These are phyloP conservation scores for Ophidiomyces ophidiicola DNA, from an alignment of 2,329 filamentous ascomycete species.

Conservation along the genomic window DNA sequence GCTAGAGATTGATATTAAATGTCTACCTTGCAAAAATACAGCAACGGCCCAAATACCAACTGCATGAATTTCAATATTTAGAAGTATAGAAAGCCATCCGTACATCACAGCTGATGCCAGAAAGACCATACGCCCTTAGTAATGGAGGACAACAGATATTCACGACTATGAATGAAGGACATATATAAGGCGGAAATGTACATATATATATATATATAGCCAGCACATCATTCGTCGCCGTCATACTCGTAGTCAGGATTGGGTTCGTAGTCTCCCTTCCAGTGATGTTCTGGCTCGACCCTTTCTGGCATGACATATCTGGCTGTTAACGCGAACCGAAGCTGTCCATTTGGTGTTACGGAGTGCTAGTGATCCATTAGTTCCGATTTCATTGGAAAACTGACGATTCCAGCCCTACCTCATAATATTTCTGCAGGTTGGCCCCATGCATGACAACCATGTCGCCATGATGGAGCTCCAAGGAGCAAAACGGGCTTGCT, in stretches of 20 bases:
- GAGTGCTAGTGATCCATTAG: slow-evolving; percentile 27
- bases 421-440: slow-evolving; percentile 43
- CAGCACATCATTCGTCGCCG: slow-evolving; percentile 16
- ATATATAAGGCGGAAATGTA: background rate
- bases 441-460: slow-evolving; percentile 47
- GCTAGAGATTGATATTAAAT: no score
- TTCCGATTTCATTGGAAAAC: background rate
- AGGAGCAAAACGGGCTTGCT: slow-evolving; percentile 27
- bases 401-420: slow-evolving; percentile 24
- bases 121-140: no score
- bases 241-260: slow-evolving; percentile 15
- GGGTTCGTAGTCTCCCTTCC: slow-evolving; percentile 14
- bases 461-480: slow-evolving; percentile 45
- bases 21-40: no score
- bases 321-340: slow-evolving; percentile 41
- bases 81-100: no score
- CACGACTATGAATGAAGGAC: background rate
- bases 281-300: slow-evolving; percentile 20
- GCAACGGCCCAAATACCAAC: no score
- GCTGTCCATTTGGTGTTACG: slow-evolving; percentile 32
- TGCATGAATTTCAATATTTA: no score
- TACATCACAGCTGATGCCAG: no score
- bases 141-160: no score
- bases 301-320: slow-evolving; percentile 34
- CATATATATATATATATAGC: no score